Percentiles rank a stretch among this genome's conserved stretches.
Conservation (phyloP, 2,329 filamentous ascomycete species). For the Ilyonectria sp. region DNA sequence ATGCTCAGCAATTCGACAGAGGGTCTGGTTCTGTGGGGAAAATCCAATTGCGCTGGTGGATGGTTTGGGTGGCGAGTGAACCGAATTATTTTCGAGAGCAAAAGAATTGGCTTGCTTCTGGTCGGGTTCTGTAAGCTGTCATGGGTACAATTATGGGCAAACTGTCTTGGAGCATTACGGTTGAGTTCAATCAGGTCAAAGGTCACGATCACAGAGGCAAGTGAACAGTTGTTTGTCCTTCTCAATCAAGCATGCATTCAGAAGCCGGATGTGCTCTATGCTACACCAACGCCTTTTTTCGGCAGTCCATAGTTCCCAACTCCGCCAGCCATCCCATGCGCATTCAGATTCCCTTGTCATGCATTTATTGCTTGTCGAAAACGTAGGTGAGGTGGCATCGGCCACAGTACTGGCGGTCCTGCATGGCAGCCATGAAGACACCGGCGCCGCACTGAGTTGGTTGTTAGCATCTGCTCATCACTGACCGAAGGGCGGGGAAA, state of each 20-base stretch:
- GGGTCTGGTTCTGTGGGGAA: not conserved
- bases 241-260: slow-evolving; percentile 58
- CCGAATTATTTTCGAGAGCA: not conserved
- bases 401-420: slow-evolving; percentile 98
- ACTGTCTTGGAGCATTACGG: too few relatives aligned
- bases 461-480: slow-evolving; percentile 52
- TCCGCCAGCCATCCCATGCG: slow-evolving; percentile 51
- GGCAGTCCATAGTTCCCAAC: slow-evolving; percentile 51
- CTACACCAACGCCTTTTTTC: slow-evolving; percentile 61
- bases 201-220: slow-evolving; percentile 3
- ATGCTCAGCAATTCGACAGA: slow-evolving; percentile 18
- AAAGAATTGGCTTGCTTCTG: not conserved
- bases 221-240: slow-evolving; percentile 39
- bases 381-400: slow-evolving; percentile 82
- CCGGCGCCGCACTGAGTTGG: slow-evolving; percentile 89
- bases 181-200: not conserved
- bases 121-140: too few relatives aligned
- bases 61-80: not conserved
- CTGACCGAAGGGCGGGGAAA: slow-evolving; percentile 38
- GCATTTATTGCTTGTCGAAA: slow-evolving; percentile 76
- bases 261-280: slow-evolving; percentile 59
- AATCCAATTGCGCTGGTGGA: not conserved
- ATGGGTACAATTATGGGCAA: not conserved
- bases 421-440: slow-evolving; percentile 99
- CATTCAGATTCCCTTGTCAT: slow-evolving; percentile 48